A percentile compares a stretch with the other conserved stretches of the same genome.
Conservation (phyloP, 129 eudicot species). For the Tagetes patula region DNA sequence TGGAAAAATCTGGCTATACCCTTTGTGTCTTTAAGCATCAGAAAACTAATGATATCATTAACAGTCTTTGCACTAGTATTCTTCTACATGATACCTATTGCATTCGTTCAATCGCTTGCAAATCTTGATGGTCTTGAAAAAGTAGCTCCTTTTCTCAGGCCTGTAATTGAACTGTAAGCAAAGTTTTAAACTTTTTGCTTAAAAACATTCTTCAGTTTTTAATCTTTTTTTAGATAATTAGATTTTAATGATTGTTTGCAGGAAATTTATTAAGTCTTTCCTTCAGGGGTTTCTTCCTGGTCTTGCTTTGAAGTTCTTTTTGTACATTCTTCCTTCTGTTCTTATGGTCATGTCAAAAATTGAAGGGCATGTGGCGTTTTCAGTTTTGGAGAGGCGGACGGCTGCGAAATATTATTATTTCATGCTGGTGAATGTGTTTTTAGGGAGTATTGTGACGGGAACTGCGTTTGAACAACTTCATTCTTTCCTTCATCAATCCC, state of each 20-base stretch:
- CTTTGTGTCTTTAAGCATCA: slow-evolving; percentile 77
- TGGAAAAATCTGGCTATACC: slow-evolving; percentile 94
- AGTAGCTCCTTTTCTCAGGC: slow-evolving; percentile 90
- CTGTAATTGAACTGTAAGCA: slow-evolving; percentile 84
- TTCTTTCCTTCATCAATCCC: slow-evolving; percentile 86
- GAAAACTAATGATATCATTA: slow-evolving; percentile 73
- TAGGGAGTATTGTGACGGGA: slow-evolving; percentile 89
- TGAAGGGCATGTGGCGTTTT: slow-evolving; percentile 89
- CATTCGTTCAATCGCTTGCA: slow-evolving; percentile 94
- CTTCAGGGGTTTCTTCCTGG: slow-evolving; percentile 99
- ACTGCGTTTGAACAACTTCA: slow-evolving; percentile 90
- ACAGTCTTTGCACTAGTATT: slow-evolving; percentile 81
- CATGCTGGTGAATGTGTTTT: slow-evolving; percentile 92
- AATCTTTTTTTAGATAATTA: neutral
- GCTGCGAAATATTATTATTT: slow-evolving; percentile 97
- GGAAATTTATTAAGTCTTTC: slow-evolving; percentile 79
- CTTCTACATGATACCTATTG: slow-evolving; percentile 97
- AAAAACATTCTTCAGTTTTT: neutral
- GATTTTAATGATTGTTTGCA: slow-evolving; percentile 36
- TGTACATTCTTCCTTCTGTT: slow-evolving; percentile 71
- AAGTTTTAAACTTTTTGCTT: slow-evolving; percentile 11
- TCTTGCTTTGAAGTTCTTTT: slow-evolving; percentile 81
- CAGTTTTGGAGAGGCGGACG: slow-evolving; percentile 76
- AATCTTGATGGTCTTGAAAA: slow-evolving; percentile 89
- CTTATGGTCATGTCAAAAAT: slow-evolving; percentile 91